These are phyloP conservation scores for Cercophora sp. DNA, from an alignment of 495 filamentous ascomycete genomes.

Conservation along the genomic window DNA sequence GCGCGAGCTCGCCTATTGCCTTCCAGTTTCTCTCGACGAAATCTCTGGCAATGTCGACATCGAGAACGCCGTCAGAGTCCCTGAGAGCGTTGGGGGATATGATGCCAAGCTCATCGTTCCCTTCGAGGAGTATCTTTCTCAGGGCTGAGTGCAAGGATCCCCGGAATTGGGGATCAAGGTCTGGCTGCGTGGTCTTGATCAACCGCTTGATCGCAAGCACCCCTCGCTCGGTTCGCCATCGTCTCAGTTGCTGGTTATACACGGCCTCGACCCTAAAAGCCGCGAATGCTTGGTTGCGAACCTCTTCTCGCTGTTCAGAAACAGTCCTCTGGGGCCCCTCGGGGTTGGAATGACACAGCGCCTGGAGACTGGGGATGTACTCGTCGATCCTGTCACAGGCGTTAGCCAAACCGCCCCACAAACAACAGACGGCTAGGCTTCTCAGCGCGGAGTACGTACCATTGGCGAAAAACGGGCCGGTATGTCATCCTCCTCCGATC, in stretches of 20 bases:
- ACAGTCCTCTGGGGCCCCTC: constrained; percentile 6
- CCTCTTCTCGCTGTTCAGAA: constrained; percentile 18
- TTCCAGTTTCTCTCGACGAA: constrained; percentile 37
- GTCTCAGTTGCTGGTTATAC: constrained; percentile 23
- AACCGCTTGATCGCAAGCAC: constrained; percentile 24
- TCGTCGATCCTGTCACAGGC: constrained; percentile 41
- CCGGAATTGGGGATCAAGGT: constrained; percentile 16
- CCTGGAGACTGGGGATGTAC: constrained; percentile 44
- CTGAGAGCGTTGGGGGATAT: constrained; percentile 15
- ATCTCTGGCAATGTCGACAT: constrained; percentile 26
- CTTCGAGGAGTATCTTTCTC: constrained; percentile 36
- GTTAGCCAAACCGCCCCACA: not conserved
- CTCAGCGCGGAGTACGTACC: not conserved
- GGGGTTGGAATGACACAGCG: constrained; percentile 22
- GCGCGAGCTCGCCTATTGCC: constrained; percentile 30
- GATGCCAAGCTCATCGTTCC: constrained; percentile 29
- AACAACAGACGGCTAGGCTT: no score
- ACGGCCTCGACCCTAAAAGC: constrained; percentile 26
- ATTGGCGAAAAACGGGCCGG: constrained; percentile 46
- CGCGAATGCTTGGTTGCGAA: constrained; percentile 34
- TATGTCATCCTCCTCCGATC: constrained; percentile 45
- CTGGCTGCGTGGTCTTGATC: constrained; percentile 34
- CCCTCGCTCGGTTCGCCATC: constrained; percentile 29
- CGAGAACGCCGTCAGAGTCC: constrained; percentile 34
- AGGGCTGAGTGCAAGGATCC: constrained; percentile 26